Conservation (phyloP, 768 basidiomycete genomes). For the Amanita molliuscula region DNA sequence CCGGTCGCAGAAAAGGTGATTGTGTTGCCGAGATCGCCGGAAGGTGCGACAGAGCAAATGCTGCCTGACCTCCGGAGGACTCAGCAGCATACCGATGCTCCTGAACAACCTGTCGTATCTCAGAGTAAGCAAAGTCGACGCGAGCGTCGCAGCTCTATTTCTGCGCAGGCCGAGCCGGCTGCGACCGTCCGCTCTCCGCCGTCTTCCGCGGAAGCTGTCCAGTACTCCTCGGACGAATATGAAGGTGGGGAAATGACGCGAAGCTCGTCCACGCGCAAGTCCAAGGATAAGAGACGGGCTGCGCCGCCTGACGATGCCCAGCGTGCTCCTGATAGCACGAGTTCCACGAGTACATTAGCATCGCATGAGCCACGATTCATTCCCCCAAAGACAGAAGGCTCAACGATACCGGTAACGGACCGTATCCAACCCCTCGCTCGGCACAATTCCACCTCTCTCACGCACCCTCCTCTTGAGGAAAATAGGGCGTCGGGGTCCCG, state of each 20-base stretch:
- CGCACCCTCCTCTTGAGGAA: background rate
- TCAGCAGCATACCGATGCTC: background rate
- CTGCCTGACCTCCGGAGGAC: background rate
- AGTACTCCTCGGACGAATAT: background rate
- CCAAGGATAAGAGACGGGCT: background rate
- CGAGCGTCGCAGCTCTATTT: background rate
- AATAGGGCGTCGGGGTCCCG: background rate
- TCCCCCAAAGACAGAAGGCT: background rate
- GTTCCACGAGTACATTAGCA: background rate
- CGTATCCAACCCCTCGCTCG: background rate
- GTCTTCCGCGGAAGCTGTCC: background rate
- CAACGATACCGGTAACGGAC: background rate
- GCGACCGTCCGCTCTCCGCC: background rate
- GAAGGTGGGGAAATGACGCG: background rate
- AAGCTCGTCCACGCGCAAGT: background rate
- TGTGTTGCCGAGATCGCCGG: background rate
- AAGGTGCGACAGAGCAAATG: background rate
- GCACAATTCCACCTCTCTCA: background rate
- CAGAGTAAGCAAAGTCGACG: background rate
- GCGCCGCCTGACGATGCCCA: background rate
- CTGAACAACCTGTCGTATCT: background rate
- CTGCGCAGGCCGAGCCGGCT: background rate
- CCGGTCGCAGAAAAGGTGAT: background rate
- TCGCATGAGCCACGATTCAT: constrained; percentile 1
- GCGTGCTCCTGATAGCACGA: background rate